These are phyloP conservation scores for Chaetothyriales sp. DNA, from an alignment of 2,329 filamentous ascomycete species.

Conservation along the genomic window DNA sequence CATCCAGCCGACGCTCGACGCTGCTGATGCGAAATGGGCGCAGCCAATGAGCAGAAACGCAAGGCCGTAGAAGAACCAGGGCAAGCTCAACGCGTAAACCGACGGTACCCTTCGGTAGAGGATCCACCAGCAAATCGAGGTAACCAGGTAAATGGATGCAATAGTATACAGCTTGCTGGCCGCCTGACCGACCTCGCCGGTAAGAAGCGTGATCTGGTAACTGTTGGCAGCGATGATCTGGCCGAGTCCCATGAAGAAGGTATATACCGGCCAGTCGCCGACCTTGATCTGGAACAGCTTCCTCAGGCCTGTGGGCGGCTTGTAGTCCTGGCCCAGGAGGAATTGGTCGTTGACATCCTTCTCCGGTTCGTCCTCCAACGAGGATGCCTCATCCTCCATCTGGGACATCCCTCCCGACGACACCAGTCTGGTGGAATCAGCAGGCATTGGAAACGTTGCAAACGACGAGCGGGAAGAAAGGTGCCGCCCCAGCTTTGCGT, in stretches of 20 bases:
- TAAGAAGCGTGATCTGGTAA: conserved; percentile 53
- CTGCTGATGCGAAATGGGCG: conserved; percentile 37
- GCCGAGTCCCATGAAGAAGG: conserved; percentile 44
- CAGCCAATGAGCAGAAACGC: conserved; percentile 50
- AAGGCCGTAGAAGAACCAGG: conserved; percentile 48
- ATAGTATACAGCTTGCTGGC: conserved; percentile 46
- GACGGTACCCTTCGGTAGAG: conserved; percentile 44
- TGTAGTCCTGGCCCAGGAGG: conserved; percentile 40
- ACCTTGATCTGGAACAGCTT: conserved; percentile 42
- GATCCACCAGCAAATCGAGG: conserved; percentile 48
- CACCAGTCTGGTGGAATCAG: conserved; percentile 22
- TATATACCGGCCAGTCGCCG: conserved; percentile 51
- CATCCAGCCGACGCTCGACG: conserved; percentile 33
- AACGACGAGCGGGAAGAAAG: conserved; percentile 25
- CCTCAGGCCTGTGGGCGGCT: conserved; percentile 40
- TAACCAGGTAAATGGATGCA: conserved; percentile 42
- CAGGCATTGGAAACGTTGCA: conserved; percentile 10
- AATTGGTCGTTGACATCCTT: conserved; percentile 35
- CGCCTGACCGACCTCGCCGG: conserved; percentile 45
- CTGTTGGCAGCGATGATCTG: conserved; percentile 52
- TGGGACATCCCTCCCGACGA: conserved; percentile 18
- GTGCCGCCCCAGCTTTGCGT: conserved; percentile 41
- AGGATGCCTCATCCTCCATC: conserved; percentile 21
- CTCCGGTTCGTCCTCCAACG: conserved; percentile 2
- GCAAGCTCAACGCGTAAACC: conserved; percentile 42